These are phyloP conservation scores for Oryza brachyantha DNA, from an alignment of 176 grass and related monocot species.

Conservation along the genomic window DNA sequence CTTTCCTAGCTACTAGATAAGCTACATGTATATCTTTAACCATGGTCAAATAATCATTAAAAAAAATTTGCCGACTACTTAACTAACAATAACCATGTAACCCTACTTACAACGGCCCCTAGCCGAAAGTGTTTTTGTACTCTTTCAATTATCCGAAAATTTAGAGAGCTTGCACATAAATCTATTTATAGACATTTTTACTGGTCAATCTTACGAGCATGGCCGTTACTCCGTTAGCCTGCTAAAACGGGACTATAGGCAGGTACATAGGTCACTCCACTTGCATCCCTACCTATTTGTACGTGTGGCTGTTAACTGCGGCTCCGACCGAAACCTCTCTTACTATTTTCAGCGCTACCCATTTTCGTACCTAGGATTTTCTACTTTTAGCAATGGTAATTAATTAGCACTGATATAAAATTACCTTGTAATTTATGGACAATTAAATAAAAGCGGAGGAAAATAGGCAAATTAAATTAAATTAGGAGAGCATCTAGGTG, in stretches of 20 bases:
- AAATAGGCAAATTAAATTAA: neutral
- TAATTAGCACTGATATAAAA: too few relatives aligned
- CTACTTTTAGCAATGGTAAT: too few relatives aligned
- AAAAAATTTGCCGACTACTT: conserved; percentile 17
- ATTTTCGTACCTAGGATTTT: too few relatives aligned
- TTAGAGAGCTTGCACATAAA: neutral
- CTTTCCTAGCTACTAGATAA: conserved; percentile 37
- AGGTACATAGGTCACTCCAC: neutral
- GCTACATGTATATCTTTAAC: neutral
- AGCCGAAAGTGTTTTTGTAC: neutral
- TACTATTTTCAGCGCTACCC: too few relatives aligned
- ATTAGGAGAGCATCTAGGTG: neutral
- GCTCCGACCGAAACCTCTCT: too few relatives aligned
- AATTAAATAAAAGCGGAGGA: neutral
- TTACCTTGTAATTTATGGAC: too few relatives aligned
- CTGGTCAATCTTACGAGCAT: too few relatives aligned
- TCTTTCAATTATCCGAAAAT: neutral
- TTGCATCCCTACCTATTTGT: too few relatives aligned
- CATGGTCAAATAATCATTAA: conserved; percentile 38
- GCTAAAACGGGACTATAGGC: too few relatives aligned
- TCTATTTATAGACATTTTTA: too few relatives aligned
- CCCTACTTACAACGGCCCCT: neutral
- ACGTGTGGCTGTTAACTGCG: too few relatives aligned
- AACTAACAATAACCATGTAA: neutral
- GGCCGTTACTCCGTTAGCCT: too few relatives aligned